Evolutionary conservation across 148 eudicot species (phyloP), one percentile per base, ranked within the genome.

Genomic region (Rhododendron henanense): DNA sequence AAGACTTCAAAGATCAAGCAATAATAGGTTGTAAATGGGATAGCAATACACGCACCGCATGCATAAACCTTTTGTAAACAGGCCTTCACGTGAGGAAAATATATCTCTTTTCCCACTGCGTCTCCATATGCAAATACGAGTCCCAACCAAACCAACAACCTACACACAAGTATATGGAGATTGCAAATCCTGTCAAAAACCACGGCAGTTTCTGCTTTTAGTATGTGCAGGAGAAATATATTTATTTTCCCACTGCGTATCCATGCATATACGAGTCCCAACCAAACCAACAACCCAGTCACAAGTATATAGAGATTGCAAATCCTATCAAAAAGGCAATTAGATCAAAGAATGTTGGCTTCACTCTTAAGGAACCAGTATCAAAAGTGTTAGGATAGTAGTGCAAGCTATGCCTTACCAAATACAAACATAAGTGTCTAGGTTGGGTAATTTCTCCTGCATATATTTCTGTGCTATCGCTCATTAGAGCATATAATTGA

Each of bases 91-190:
- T 51, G 95, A 87, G 61, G 96, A 93, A 90, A 94, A 93, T 87
- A 93, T 75, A 82, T 89, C 88, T 87, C 92, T 92, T 59, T 85
- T 89, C 84, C 91, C 94, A 84, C 84, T 82, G 47, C 93, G 95
- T 87, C 87, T 93, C 98, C 98, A 94, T 87, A 96, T 89, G 91
- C 96, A 91, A 76, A 96, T 81, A 77, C 94, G 96, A 86, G 94
- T 93, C 77, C 98, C 98, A 59, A 91, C 88, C 89, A 96, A 90
- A 87, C 98, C 96, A 90, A 96, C 98, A 87, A 96, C 88, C 98
- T 96, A 82, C 16, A 85, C 31, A 85, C 77, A 81, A 74, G 71
- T 28, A 81, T 23, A 61, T 21, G 65, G 48, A 76, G 47, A 76
- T 39, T 31, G 76, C 37, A 71, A 71, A 71, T 31, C 39, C 76